A percentile compares a stretch with the other conserved stretches of the same genome.
Conservation (phyloP, 768 basidiomycete genomes). For the Cubamyces lactineus region DNA sequence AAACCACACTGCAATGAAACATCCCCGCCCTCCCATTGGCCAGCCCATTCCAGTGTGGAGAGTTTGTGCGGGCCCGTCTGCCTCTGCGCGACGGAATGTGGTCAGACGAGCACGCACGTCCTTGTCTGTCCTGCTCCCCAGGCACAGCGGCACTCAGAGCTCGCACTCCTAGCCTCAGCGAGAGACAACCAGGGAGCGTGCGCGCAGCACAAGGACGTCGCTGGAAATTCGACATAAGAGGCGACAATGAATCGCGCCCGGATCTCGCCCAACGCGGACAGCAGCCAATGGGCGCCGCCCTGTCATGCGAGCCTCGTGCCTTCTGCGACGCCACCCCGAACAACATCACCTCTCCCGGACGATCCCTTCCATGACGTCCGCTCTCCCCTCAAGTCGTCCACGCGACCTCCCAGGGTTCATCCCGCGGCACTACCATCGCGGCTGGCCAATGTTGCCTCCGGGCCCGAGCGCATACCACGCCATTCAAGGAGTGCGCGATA, state of each 20-base stretch:
- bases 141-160: not conserved
- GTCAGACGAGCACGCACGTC: conserved; percentile 12
- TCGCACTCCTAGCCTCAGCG: too few species aligned
- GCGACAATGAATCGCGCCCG: not conserved
- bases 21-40: not conserved
- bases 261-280: not conserved
- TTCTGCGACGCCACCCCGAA: conserved; percentile 4
- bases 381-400: not conserved
- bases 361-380: conserved; percentile 10
- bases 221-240: too few species aligned
- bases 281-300: not conserved
- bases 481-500: too few species aligned
- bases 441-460: not conserved
- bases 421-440: too few species aligned
- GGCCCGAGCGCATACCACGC: not conserved
- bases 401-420: not conserved
- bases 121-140: not conserved
- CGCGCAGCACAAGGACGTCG: too few species aligned
- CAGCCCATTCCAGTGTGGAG: not conserved
- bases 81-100: not conserved
- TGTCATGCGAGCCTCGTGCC: conserved; percentile 19
- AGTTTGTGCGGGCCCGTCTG: not conserved
- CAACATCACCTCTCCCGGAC: not conserved
- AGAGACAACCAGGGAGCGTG: too few species aligned
- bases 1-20: conserved; percentile 8